A percentile compares a stretch with the other conserved stretches of the same genome.
Conservation (phyloP, 2,329 filamentous ascomycete species). For the Pleoardoris graminearum region DNA sequence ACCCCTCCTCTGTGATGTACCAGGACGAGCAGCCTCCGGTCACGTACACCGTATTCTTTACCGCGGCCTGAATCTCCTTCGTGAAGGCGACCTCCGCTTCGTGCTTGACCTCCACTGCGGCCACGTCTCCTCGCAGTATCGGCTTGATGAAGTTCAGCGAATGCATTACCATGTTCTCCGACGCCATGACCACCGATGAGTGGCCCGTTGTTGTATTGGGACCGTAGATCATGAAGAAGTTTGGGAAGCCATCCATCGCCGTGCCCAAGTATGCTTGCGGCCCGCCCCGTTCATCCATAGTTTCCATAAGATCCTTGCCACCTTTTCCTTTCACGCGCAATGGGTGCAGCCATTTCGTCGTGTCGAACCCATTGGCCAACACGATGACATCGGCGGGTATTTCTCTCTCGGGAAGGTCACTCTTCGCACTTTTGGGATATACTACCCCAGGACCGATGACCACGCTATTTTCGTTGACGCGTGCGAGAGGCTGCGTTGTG, state of each 20-base stretch:
- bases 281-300: constrained; percentile 64
- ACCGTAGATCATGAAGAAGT: constrained; percentile 66
- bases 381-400: constrained; percentile 64
- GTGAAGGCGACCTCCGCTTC: constrained; percentile 69
- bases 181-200: constrained; percentile 61
- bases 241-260: constrained; percentile 64
- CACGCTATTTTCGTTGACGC: constrained; percentile 55
- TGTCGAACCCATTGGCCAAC: constrained; percentile 64
- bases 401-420: constrained; percentile 40
- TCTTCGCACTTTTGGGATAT: constrained; percentile 49
- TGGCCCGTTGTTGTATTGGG: constrained; percentile 68
- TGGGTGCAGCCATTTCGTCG: constrained; percentile 58
- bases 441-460: constrained; percentile 55
- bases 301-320: constrained; percentile 56
- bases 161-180: constrained; percentile 65
- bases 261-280: constrained; percentile 64
- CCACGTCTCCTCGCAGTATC: constrained; percentile 86
- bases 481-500: constrained; percentile 55
- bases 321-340: constrained; percentile 57
- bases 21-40: constrained; percentile 59
- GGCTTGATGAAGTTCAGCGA: constrained; percentile 62
- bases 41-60: constrained; percentile 58
- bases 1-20: constrained; percentile 74
- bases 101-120: constrained; percentile 82
- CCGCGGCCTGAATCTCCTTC: constrained; percentile 46